Base-by-base conservation (phyloP, 2,329 filamentous ascomycete genomes). In the Magnaporthiopsis incrustans region DNA sequence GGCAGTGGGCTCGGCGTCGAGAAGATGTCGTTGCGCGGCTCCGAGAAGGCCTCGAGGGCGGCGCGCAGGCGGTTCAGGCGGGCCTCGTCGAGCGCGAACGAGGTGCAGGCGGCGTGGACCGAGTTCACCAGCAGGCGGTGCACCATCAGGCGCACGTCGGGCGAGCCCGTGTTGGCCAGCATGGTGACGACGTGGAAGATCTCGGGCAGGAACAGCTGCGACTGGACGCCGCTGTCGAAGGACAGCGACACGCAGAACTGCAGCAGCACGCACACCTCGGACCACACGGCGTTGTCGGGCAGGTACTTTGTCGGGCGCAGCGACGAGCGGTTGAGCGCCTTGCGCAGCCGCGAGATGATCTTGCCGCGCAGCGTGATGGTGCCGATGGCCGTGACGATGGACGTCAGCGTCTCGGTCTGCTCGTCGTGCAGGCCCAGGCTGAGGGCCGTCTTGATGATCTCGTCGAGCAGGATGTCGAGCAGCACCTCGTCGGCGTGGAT, bases 111-210 rank as follows among this genome's bases (percentile, higher is more conserved):
- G 8, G 87, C 85, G 71, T 90, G 87, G 18, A 90, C 80, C 1
- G 87, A 84, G 72, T 89, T 90, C 63, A 88, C 81, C 30, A 90
- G 76, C 14, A 90, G 75, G 63, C 84, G 81, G 70, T 89, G 86
- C 3, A 89, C 85, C 26, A 85, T 76, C 10, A 82, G 73, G 60
- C 86, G 81, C 8, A 88, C 77, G 14, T 85, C 82, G 12, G 80
- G 74, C 14, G 80, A 74, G 8, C 87, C 87, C 1, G 84, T 89
- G 68, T 89, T 89, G 50, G 85, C 84, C 32, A 89, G 78, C 85
- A 90, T 89, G 0, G 87, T 89, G 65, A 89, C 85, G 61, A 89
- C 79, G 73, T 90, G 87, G 71, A 89, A 89, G 59, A 90, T 79
- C 71, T 90, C 87, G 0, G 87, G 87, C 7, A 90, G 75, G 68